A percentile compares a stretch with the other conserved stretches of the same genome.
Conservation (phyloP, 306 rosid genomes). For the Trifolium subterraneum region DNA sequence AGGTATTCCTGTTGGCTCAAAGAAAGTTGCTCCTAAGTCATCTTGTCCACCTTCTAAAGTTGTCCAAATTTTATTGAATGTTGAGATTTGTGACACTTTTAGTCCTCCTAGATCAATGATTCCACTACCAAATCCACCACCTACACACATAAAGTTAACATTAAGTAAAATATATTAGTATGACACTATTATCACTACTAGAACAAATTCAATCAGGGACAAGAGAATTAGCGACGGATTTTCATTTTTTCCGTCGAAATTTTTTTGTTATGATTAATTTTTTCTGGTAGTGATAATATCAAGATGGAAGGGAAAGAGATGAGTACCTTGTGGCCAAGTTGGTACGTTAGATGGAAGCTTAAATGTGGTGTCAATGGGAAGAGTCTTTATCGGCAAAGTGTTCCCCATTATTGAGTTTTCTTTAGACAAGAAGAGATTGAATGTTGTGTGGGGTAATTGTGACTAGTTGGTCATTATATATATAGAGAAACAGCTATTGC, state of each 20-base stretch:
- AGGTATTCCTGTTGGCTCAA: slow-evolving; percentile 44
- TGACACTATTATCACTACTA: neutral
- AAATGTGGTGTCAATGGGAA: slow-evolving; percentile 39
- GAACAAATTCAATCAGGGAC: neutral
- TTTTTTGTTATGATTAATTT: neutral
- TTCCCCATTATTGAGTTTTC: slow-evolving; percentile 43
- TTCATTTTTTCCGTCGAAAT: neutral
- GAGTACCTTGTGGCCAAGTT: slow-evolving; percentile 47
- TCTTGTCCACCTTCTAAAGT: slow-evolving; percentile 48
- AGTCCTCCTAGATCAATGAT: slow-evolving; percentile 35
- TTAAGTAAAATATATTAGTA: neutral
- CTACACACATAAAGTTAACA: slow-evolving; percentile 11
- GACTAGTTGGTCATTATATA: slow-evolving; percentile 26
- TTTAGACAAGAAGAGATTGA: slow-evolving; percentile 29
- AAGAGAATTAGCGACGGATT: neutral
- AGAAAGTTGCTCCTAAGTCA: slow-evolving; percentile 44
- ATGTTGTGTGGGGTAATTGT: neutral
- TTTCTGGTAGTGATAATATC: neutral
- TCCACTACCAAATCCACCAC: slow-evolving; percentile 50
- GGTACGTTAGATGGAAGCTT: slow-evolving; percentile 46
- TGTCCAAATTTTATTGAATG: slow-evolving; percentile 49
- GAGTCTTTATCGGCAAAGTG: slow-evolving; percentile 3
- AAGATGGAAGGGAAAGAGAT: neutral
- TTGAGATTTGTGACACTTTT: slow-evolving; percentile 42
- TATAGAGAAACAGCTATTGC: slow-evolving; percentile 28